Conservation (phyloP, 2,329 filamentous ascomycete species). For the Chaetomiaceae sp. region DNA sequence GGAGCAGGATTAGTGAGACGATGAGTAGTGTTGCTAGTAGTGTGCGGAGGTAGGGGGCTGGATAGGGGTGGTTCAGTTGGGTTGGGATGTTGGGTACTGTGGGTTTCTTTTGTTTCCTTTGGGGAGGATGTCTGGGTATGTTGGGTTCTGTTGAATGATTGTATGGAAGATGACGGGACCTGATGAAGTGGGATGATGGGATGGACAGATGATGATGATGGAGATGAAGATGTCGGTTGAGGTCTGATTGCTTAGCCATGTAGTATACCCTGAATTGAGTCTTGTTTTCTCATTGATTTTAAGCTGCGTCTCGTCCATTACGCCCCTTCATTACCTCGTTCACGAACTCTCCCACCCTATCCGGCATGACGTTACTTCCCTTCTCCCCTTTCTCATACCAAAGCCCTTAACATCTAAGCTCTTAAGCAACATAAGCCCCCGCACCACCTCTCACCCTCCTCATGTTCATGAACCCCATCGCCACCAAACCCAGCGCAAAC, state of each 20-base stretch:
- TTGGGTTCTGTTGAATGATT: not conserved
- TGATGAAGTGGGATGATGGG: not conserved
- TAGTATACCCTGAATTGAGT: slow-evolving; percentile 10
- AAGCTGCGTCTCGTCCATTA: not conserved
- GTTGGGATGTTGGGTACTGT: not conserved
- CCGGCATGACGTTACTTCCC: too few species aligned
- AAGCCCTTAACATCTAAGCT: too few species aligned
- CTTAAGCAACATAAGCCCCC: slow-evolving; percentile 10
- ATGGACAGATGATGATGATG: not conserved
- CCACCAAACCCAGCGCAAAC: slow-evolving; percentile 5
- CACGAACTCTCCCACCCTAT: not conserved
- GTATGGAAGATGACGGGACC: slow-evolving; percentile 3
- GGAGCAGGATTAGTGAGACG: slow-evolving; percentile 23
- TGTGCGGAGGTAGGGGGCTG: slow-evolving; percentile 16
- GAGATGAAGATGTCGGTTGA: not conserved
- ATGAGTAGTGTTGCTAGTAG: slow-evolving; percentile 23
- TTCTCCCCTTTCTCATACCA: too few species aligned
- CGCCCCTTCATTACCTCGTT: not conserved
- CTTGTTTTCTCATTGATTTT: not conserved
- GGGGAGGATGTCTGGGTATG: not conserved
- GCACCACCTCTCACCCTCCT: slow-evolving; percentile 2
- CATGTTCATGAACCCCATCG: slow-evolving; percentile 10
- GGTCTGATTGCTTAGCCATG: slow-evolving; percentile 4
- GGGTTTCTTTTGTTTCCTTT: not conserved
- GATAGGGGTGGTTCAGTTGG: not conserved